phyloP scores from a whole-genome alignment of 768 basidiomycete species.

The Dentipellis fragilis region DNA sequence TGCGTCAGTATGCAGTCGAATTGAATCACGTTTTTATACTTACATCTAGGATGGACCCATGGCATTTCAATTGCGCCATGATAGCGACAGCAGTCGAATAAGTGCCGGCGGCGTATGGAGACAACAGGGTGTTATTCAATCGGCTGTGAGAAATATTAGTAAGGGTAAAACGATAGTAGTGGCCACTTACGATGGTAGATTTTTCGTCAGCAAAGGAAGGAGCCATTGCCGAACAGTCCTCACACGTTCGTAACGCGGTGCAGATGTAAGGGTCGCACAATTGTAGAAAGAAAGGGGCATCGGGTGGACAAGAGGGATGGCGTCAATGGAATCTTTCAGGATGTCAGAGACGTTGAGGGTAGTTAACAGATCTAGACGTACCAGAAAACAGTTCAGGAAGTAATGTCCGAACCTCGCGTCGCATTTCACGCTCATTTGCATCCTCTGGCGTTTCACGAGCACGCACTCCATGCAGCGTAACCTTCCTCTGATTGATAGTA shows the following conservation, averaged over 20 bases:
- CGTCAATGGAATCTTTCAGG: not conserved
- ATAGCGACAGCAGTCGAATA: constrained; percentile 52
- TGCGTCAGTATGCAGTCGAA: not conserved
- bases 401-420: constrained; percentile 53
- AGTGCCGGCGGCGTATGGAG: constrained; percentile 32
- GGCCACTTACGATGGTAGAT: constrained; percentile 35
- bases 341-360: not conserved
- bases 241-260: constrained; percentile 68
- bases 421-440: constrained; percentile 55
- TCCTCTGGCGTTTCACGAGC: constrained; percentile 67
- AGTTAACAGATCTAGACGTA: not conserved
- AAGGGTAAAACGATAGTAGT: not conserved
- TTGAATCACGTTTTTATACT: constrained; percentile 11
- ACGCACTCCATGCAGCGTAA: constrained; percentile 59
- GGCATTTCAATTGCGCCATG: constrained; percentile 53
- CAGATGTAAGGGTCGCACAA: constrained; percentile 38
- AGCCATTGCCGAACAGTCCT: constrained; percentile 65
- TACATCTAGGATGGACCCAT: constrained; percentile 62
- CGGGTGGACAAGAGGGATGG: not conserved
- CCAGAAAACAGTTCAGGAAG: constrained; percentile 53
- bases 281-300: constrained; percentile 19
- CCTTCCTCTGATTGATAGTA: constrained; percentile 56
- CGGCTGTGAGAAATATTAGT: not conserved
- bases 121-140: constrained; percentile 3
- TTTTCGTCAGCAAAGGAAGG: constrained; percentile 53